These are phyloP conservation scores for Cucurbita pepo DNA, from an alignment of 306 rosid genomes.

Conservation along the genomic window DNA sequence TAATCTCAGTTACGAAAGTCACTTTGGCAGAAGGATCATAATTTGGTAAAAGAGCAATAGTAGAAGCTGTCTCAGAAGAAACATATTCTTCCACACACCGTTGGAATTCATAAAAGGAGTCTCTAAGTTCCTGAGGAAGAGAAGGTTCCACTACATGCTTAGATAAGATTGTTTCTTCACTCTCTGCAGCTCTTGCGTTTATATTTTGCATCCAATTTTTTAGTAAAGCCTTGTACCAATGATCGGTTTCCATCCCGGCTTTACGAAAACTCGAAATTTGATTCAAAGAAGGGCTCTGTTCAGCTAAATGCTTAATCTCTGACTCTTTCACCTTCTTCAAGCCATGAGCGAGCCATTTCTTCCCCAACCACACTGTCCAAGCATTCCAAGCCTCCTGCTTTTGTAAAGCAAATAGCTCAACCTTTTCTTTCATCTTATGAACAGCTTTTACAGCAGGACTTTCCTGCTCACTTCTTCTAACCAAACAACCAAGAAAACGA, in stretches of 20 bases:
- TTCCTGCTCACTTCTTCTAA: conserved; percentile 42
- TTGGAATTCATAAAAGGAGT: conserved; percentile 55
- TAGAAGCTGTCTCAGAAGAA: conserved; percentile 53
- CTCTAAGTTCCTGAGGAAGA: conserved; percentile 52
- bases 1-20: conserved; percentile 31
- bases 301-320: conserved; percentile 66
- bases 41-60: conserved; percentile 47
- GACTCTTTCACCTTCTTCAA: conserved; percentile 88
- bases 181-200: conserved; percentile 33
- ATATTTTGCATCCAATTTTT: conserved; percentile 77
- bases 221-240: conserved; percentile 70
- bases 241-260: conserved; percentile 89
- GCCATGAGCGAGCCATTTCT: conserved; percentile 87
- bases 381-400: conserved; percentile 64
- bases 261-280: conserved; percentile 53
- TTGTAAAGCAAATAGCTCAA: conserved; percentile 56
- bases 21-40: conserved; percentile 23
- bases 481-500: conserved; percentile 48
- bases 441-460: conserved; percentile 62
- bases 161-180: conserved; percentile 49
- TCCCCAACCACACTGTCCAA: conserved; percentile 56
- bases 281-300: conserved; percentile 32
- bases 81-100: conserved; percentile 48
- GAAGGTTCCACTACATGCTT: conserved; percentile 53
- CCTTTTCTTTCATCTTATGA: conserved; percentile 72